Percentiles rank a stretch among this genome's conserved stretches.
phyloP scores from a whole-genome alignment of 768 basidiomycete species.

The Suillus occidentalis region DNA sequence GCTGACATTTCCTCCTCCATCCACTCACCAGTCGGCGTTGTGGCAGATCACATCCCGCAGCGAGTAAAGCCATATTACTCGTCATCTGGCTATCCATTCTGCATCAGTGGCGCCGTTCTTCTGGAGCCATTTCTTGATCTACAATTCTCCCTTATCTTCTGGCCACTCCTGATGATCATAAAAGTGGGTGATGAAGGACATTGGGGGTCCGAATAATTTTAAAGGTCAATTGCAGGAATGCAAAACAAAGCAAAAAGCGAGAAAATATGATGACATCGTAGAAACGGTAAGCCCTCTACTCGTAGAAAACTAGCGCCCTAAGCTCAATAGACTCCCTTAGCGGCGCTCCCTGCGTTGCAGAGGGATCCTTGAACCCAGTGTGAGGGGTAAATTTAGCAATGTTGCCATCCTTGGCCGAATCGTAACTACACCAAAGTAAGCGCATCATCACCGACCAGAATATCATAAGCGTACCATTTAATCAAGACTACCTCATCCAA shows the following conservation, averaged over 20 bases:
- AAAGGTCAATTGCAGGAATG: neutral
- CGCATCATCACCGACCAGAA: neutral
- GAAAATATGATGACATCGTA: neutral
- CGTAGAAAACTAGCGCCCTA: conserved; percentile 64
- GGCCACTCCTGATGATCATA: neutral
- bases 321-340: conserved; percentile 61
- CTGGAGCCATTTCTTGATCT: neutral
- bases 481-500: conserved; percentile 52
- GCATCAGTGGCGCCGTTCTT: neutral
- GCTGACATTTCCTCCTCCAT: too few relatives aligned
- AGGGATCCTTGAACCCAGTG: conserved; percentile 58
- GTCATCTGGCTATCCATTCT: too few relatives aligned
- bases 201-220: too few relatives aligned
- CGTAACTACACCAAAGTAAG: conserved; percentile 30
- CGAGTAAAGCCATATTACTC: too few relatives aligned
- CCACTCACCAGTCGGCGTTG: neutral
- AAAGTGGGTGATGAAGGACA: neutral
- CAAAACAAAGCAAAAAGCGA: neutral
- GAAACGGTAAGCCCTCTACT: conserved; percentile 23
- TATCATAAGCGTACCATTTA: conserved; percentile 42
- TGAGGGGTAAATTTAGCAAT: conserved; percentile 61
- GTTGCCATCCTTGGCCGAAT: conserved; percentile 44
- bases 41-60: neutral
- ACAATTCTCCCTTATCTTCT: neutral
- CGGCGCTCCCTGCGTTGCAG: conserved; percentile 49